phyloP scores from a whole-genome alignment of 441 rosid genomes.

The Theobroma grandiflorum region DNA sequence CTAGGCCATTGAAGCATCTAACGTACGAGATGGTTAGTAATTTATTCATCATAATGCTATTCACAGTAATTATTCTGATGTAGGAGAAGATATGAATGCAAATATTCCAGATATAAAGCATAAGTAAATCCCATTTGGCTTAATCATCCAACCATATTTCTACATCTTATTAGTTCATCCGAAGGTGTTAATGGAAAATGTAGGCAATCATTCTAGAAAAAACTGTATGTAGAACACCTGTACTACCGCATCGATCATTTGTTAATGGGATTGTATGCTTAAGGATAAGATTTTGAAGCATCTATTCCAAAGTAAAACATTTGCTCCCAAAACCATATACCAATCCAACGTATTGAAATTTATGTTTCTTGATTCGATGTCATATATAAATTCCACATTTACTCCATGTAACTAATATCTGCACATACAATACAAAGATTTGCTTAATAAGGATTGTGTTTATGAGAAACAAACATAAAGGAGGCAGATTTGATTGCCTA shows the following conservation, averaged over 20 bases:
- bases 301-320: constrained; percentile 37
- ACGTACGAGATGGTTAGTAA: neutral
- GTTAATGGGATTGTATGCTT: constrained; percentile 13
- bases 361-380: neutral
- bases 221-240: neutral
- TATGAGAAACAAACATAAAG: neutral
- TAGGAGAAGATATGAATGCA: neutral
- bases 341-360: constrained; percentile 17
- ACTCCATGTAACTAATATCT: neutral
- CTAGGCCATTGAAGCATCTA: constrained; percentile 2
- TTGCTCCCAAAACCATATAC: constrained; percentile 24
- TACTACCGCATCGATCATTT: neutral
- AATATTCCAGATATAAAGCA: neutral
- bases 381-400: neutral
- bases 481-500: neutral
- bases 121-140: neutral
- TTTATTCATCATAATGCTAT: neutral
- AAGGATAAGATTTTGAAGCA: constrained; percentile 25
- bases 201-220: neutral
- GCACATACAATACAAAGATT: neutral
- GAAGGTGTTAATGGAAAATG: neutral
- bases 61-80: constrained; percentile 9
- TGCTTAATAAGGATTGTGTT: neutral
- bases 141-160: neutral
- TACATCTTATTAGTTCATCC: neutral